Evolutionary conservation across 495 filamentous ascomycete species (phyloP), one percentile per base, ranked within the genome.

Genomic region (Podospora australis): DNA sequence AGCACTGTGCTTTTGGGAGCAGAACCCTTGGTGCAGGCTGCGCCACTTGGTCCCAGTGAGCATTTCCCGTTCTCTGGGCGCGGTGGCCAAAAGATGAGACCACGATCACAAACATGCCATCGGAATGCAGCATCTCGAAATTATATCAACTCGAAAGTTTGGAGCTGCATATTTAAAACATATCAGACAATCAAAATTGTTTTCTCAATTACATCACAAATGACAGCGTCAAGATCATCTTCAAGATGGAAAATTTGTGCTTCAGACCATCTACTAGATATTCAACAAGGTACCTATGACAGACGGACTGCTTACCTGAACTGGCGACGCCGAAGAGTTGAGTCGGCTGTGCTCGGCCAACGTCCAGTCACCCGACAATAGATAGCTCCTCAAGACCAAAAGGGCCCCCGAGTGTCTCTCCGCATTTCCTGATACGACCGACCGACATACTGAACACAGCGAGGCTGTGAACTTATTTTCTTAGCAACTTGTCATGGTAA

Each of bases 261-360:
- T 1, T 14, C 11, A 43, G 11, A 7, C 40, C 40, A 6, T 43
- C 23, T 28, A 6, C 38, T 13, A 43, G 40, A 43, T 43, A 28
- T 5, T 10, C n/a, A 6, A 2, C 23, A 43, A 43, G 40, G 40
- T 43, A 43, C 40, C 40, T 43, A 43, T 43, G 40, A 43, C 40
- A 43, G 20, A 23, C 40, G 22, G 23, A 36, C n/a, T 14, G 14
- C 11, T 10, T n/a, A 24, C 40, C 40, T 2, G 23, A n/a, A 25
- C 20, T 21, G 23, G n/a, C 11, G 23, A 43, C 38, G 17, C 38
- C 38, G 38, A 20, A 40, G 11, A 16, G 21, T 40, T 40, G 38
- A 20, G 23, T 26, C 1, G 39, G 39, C 39, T 42, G 39, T 42
- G 39, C 39, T 42, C 17, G 9, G 13, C n/a, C n/a, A n/a, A 4